Evolutionary conservation across 305 asterid species (phyloP).

Genomic region (Solanum hybrid): DNA sequence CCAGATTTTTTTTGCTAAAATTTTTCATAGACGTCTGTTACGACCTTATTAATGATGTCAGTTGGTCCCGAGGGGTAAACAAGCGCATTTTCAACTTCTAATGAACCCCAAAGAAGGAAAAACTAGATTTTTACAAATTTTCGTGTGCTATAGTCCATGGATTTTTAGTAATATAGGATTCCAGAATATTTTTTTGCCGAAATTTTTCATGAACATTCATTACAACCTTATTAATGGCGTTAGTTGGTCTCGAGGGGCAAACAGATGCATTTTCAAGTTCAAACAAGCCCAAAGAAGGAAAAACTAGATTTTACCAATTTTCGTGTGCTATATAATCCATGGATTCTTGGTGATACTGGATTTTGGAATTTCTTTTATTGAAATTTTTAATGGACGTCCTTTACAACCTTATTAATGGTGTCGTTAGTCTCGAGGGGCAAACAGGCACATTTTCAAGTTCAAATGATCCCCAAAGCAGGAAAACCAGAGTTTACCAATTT

Average conservation of each 20-base stretch:
- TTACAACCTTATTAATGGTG: background rate
- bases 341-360: background rate
- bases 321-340: background rate
- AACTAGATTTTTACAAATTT: background rate
- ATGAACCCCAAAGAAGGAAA: background rate
- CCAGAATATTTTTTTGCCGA: background rate
- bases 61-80: background rate
- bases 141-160: background rate
- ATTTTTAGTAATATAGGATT: no score
- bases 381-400: background rate
- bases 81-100: no score
- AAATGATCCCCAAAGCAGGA: background rate
- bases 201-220: background rate
- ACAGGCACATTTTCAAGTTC: background rate
- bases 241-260: background rate
- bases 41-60: background rate
- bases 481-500: no score
- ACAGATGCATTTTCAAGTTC: no score
- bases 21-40: background rate
- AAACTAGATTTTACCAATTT: no score
- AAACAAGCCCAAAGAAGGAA: no score
- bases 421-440: background rate
- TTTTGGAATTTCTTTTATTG: no score
- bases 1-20: background rate
- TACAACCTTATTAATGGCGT: background rate